These are phyloP conservation scores for Picocystis sp. DNA, from an alignment of 163 green algal genomes.

Conservation along the genomic window DNA sequence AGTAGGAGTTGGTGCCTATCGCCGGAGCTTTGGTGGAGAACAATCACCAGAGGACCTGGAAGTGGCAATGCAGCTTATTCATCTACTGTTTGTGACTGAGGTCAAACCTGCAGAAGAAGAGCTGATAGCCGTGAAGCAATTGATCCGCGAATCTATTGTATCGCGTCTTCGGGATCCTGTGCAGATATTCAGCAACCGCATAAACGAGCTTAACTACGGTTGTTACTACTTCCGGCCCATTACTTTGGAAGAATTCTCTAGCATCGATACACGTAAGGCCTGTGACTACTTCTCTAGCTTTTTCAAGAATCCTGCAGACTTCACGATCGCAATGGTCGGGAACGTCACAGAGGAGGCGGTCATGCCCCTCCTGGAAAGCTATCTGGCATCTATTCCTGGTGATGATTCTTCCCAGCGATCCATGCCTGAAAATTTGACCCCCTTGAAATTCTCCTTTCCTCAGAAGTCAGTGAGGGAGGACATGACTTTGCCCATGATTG, in stretches of 20 bases:
- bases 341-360: slow-evolving; percentile 33
- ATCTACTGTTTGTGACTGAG: slow-evolving; percentile 53
- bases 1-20: slow-evolving; percentile 38
- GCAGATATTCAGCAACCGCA: slow-evolving; percentile 28
- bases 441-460: slow-evolving; percentile 50
- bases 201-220: slow-evolving; percentile 51
- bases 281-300: slow-evolving; percentile 29
- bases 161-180: slow-evolving; percentile 38
- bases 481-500: slow-evolving; percentile 53
- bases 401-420: slow-evolving; percentile 11
- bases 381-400: slow-evolving; percentile 48
- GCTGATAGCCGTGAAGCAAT: slow-evolving; percentile 14
- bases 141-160: slow-evolving; percentile 35
- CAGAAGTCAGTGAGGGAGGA: slow-evolving; percentile 33
- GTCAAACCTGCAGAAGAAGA: slow-evolving; percentile 4
- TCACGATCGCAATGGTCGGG: slow-evolving; percentile 34
- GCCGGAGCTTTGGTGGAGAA: slow-evolving; percentile 46
- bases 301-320: slow-evolving; percentile 60
- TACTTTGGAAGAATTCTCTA: slow-evolving; percentile 35
- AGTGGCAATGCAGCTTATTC: slow-evolving; percentile 50
- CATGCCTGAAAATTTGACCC: slow-evolving; percentile 22
- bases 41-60: slow-evolving; percentile 53
- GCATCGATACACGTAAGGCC: slow-evolving; percentile 17
- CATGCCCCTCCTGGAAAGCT: slow-evolving; percentile 35
- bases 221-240: slow-evolving; percentile 59